phyloP scores from a whole-genome alignment of 306 rosid species.

The Vigna hirtella region DNA sequence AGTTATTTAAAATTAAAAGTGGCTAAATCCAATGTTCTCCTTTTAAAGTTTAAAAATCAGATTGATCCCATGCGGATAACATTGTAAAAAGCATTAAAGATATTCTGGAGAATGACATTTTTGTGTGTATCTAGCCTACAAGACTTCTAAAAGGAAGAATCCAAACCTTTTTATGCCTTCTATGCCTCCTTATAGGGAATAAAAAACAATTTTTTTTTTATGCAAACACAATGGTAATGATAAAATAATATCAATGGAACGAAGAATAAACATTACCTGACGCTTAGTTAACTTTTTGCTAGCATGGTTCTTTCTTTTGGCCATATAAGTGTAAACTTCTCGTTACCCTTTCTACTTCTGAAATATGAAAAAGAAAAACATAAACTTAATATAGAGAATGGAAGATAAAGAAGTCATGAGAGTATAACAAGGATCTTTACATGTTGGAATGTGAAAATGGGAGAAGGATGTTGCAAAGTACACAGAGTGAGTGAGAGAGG shows the following conservation, averaged over 20 bases:
- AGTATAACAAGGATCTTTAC: too few relatives aligned
- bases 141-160: too few relatives aligned
- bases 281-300: neutral
- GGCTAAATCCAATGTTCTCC: neutral
- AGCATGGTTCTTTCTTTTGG: neutral
- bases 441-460: too few relatives aligned
- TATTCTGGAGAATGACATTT: too few relatives aligned
- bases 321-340: neutral
- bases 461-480: too few relatives aligned
- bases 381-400: neutral
- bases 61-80: neutral
- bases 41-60: too few relatives aligned
- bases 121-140: too few relatives aligned
- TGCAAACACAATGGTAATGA: neutral
- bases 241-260: neutral
- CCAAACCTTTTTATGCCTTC: too few relatives aligned
- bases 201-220: too few relatives aligned
- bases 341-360: neutral
- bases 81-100: too few relatives aligned
- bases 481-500: too few relatives aligned
- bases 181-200: neutral
- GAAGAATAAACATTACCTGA: neutral
- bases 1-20: neutral
- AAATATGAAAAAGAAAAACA: neutral
- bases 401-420: neutral